A percentile compares a stretch with the other conserved stretches of the same genome.
These are phyloP conservation scores for Hymenoscyphus occultus DNA, from an alignment of 2,329 filamentous ascomycete species.

Conservation along the genomic window DNA sequence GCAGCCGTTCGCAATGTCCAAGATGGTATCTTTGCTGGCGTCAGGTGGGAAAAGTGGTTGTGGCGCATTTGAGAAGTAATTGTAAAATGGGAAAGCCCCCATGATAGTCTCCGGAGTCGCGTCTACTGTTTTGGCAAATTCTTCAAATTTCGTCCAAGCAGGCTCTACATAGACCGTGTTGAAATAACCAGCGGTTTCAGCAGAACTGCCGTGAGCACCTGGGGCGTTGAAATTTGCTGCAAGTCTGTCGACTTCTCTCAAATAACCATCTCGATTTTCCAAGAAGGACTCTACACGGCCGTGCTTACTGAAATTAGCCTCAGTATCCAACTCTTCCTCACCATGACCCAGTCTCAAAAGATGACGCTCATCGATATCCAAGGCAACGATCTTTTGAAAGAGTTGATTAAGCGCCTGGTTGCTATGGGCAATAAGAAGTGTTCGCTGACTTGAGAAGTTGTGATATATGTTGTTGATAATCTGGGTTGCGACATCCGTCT, in stretches of 20 bases:
- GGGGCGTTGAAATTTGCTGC: conserved; percentile 82
- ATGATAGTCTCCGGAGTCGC: conserved; percentile 61
- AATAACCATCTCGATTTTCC: conserved; percentile 74
- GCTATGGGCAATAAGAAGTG: conserved; percentile 89
- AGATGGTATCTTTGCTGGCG: conserved; percentile 60
- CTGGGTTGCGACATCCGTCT: conserved; percentile 98
- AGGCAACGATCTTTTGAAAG: conserved; percentile 94
- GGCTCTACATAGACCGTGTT: conserved; percentile 88
- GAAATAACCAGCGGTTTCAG: conserved; percentile 96
- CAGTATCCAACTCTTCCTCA: conserved; percentile 87
- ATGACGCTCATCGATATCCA: conserved; percentile 95
- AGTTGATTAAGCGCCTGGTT: conserved; percentile 97
- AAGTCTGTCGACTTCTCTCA: conserved; percentile 81
- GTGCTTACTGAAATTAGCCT: conserved; percentile 87
- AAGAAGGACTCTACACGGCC: conserved; percentile 94
- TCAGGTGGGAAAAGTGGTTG: conserved; percentile 76
- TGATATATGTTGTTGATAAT: conserved; percentile 99
- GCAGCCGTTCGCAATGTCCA: conserved; percentile 80
- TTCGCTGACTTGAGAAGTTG: conserved; percentile 91
- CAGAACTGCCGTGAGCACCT: conserved; percentile 92
- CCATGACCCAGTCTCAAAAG: conserved; percentile 89
- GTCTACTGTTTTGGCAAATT: conserved; percentile 55
- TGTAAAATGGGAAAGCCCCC: conserved; percentile 78
- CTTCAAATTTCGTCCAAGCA: conserved; percentile 82
- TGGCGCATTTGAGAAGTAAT: conserved; percentile 83